Percentiles rank a stretch among this genome's conserved stretches.
Conservation (phyloP, 2,329 filamentous ascomycete genomes). For the Orbilia quercus region DNA sequence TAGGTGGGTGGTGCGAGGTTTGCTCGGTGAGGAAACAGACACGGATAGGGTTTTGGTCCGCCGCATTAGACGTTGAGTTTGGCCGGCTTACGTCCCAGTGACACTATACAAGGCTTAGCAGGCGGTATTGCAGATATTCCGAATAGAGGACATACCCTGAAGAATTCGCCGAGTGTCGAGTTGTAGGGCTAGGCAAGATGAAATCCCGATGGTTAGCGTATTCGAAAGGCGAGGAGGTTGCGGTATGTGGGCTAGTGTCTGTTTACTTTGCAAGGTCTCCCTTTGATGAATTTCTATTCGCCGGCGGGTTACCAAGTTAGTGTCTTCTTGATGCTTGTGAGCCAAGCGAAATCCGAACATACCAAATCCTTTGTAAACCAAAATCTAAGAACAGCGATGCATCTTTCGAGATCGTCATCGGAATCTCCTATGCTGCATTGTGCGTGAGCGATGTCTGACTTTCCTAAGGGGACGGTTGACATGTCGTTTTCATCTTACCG, state of each 20-base stretch:
- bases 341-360: constrained; percentile 58
- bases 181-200: constrained; percentile 77
- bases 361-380: constrained; percentile 98
- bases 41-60: constrained; percentile 70
- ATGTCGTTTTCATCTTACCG: constrained; percentile 29
- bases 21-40: constrained; percentile 97
- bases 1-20: constrained; percentile 95
- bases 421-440: constrained; percentile 80
- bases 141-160: constrained; percentile 73
- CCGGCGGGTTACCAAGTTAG: constrained; percentile 57
- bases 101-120: constrained; percentile 70
- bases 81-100: constrained; percentile 93
- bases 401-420: constrained; percentile 88
- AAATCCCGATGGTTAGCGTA: background rate
- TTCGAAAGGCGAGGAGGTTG: background rate
- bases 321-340: background rate
- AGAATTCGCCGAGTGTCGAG: constrained; percentile 95
- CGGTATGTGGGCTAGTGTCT: background rate
- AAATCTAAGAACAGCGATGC: constrained; percentile 93
- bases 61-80: constrained; percentile 67
- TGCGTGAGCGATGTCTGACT: background rate
- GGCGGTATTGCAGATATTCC: background rate
- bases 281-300: constrained; percentile 90
- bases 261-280: constrained; percentile 84
- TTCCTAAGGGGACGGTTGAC: background rate